phyloP scores from a whole-genome alignment of 129 eudicot genomes.

The Helichrysum umbraculigerum region DNA sequence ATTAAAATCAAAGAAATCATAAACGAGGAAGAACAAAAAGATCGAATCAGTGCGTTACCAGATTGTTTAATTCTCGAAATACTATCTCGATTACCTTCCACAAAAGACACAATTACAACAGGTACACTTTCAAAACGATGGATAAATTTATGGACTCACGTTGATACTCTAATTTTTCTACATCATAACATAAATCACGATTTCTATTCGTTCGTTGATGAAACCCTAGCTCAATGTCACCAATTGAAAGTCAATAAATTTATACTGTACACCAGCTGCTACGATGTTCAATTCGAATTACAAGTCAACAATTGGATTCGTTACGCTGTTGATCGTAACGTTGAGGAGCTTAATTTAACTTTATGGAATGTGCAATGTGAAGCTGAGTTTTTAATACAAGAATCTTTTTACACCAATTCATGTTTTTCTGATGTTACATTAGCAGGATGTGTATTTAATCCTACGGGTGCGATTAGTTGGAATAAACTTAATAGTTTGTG shows the following conservation, averaged over 20 bases:
- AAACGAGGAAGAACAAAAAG: constrained; percentile 11
- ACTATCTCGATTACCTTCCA: constrained; percentile 23
- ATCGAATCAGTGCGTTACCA: constrained; percentile 27
- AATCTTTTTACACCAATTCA: constrained; percentile 17
- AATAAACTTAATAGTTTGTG: constrained; percentile 18
- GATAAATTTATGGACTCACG: constrained; percentile 19
- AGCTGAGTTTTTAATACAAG: constrained; percentile 21
- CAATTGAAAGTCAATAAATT: constrained; percentile 15
- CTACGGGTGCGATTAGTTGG: constrained; percentile 24
- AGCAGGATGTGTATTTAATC: constrained; percentile 9
- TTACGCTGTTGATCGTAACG: constrained; percentile 15
- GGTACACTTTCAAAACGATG: constrained; percentile 26
- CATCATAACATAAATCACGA: neutral
- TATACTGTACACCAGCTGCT: neutral
- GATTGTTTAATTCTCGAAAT: constrained; percentile 25
- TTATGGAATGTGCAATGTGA: neutral
- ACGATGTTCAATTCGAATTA: constrained; percentile 2
- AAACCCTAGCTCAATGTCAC: constrained; percentile 32
- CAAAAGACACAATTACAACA: constrained; percentile 28
- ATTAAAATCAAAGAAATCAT: constrained; percentile 4
- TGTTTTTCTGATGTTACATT: constrained; percentile 28
- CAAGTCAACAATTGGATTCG: constrained; percentile 24
- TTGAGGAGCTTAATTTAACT: constrained; percentile 10
- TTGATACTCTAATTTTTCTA: neutral
- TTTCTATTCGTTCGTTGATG: constrained; percentile 20